phyloP scores from a whole-genome alignment of 2,329 filamentous ascomycete genomes.

The Aspergillus transmontanensis region DNA sequence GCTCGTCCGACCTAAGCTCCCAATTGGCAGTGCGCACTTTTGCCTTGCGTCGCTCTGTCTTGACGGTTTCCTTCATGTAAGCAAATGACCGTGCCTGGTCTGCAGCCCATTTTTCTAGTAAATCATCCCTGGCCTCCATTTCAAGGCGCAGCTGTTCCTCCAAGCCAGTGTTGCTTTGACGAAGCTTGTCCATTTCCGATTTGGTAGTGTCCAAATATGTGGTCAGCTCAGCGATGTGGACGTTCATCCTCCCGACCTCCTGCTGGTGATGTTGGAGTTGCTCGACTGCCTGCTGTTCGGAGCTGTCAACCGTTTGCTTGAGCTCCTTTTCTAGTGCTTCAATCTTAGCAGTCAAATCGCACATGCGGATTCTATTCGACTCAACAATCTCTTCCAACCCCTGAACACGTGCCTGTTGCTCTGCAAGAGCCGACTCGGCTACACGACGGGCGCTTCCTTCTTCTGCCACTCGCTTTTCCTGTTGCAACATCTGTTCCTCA shows the following conservation, averaged over 20 bases:
- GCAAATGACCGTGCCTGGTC: constrained; percentile 38
- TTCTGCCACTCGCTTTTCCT: constrained; percentile 37
- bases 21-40: constrained; percentile 45
- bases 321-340: constrained; percentile 37
- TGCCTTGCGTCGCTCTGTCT: constrained; percentile 40
- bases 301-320: constrained; percentile 21
- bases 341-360: constrained; percentile 38
- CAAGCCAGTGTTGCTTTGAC: constrained; percentile 37
- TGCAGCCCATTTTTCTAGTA: constrained; percentile 37
- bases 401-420: constrained; percentile 38
- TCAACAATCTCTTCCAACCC: constrained; percentile 39
- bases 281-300: constrained; percentile 27
- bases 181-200: constrained; percentile 39
- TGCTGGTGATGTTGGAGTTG: constrained; percentile 33
- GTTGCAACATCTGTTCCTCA: constrained; percentile 31
- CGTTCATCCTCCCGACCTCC: constrained; percentile 44
- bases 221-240: constrained; percentile 43
- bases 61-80: constrained; percentile 40
- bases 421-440: constrained; percentile 39
- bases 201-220: constrained; percentile 42
- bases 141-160: constrained; percentile 42
- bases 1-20: constrained; percentile 41
- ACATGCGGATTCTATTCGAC: constrained; percentile 36
- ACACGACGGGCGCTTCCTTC: constrained; percentile 37
- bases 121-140: constrained; percentile 36